Evolutionary conservation across 2,329 filamentous ascomycete genomes (phyloP).

Genomic region (Fusarium buxicola): DNA sequence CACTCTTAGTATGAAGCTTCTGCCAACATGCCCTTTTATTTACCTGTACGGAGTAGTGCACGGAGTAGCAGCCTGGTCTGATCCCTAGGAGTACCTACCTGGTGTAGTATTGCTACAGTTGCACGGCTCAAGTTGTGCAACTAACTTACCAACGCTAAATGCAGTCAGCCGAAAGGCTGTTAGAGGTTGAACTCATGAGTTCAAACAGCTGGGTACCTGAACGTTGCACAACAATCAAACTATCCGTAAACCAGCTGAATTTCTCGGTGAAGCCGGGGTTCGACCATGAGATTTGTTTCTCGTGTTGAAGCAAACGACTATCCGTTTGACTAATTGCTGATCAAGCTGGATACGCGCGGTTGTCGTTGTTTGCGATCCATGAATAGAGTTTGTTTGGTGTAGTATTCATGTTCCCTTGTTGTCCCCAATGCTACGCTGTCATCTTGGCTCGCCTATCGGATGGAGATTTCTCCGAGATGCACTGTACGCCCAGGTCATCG

Average conservation of each 20-base stretch:
- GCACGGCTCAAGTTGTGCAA: slow-evolving; percentile 7
- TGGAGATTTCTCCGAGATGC: slow-evolving; percentile 16
- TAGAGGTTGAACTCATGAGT: neutral
- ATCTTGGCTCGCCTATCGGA: slow-evolving; percentile 21
- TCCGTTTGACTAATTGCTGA: neutral
- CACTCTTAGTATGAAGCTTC: too few relatives aligned
- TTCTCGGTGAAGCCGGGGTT: neutral
- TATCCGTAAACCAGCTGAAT: neutral
- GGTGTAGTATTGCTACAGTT: neutral
- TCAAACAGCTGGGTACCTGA: neutral
- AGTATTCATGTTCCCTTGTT: neutral
- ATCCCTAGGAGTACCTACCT: too few relatives aligned
- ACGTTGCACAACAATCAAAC: slow-evolving; percentile 23
- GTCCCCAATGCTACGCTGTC: slow-evolving; percentile 19
- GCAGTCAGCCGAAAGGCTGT: slow-evolving; percentile 8
- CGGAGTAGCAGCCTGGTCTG: too few relatives aligned
- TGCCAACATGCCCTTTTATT: too few relatives aligned
- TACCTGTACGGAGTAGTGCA: too few relatives aligned
- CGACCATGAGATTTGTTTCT: neutral
- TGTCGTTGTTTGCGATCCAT: neutral
- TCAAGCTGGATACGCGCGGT: neutral
- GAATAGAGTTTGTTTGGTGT: slow-evolving; percentile 1
- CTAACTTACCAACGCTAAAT: too few relatives aligned
- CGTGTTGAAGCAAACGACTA: slow-evolving; percentile 1
- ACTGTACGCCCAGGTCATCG: slow-evolving; percentile 21